phyloP scores from a whole-genome alignment of 164 flowering plant species.

The Annona squamosa region DNA sequence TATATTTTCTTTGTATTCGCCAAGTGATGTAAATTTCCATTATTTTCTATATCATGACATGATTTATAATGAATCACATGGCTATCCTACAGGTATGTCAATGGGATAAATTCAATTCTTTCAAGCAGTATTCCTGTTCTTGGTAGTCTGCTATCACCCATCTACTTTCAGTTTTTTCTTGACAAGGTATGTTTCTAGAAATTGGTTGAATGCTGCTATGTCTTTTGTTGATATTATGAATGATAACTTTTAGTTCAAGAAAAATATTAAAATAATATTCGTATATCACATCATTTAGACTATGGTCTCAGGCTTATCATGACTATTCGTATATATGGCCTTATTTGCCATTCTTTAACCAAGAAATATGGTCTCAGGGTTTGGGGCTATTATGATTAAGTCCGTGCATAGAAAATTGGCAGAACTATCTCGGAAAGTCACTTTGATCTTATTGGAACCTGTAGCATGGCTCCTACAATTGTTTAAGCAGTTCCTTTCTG shows the following conservation, averaged over 20 bases:
- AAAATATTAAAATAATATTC: background rate
- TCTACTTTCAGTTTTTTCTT: conserved; percentile 91
- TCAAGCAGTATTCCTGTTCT: conserved; percentile 82
- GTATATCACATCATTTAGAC: background rate
- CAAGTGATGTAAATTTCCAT: background rate
- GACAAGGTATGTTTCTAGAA: conserved; percentile 62
- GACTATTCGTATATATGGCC: background rate
- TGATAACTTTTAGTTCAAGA: background rate
- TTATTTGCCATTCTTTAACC: background rate
- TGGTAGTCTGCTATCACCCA: conserved; percentile 76
- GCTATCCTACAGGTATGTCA: conserved; percentile 70
- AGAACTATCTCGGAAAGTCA: background rate
- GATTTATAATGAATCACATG: background rate
- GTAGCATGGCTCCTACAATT: background rate
- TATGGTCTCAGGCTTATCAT: too few relatives aligned
- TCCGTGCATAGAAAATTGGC: background rate
- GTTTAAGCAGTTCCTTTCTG: background rate
- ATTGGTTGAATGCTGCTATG: background rate
- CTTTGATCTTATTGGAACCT: background rate
- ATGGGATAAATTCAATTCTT: conserved; percentile 73
- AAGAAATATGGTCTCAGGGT: background rate
- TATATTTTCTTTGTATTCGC: background rate
- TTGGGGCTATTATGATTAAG: background rate
- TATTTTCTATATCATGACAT: background rate
- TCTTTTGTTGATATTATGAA: background rate